phyloP scores from a whole-genome alignment of 176 grass and related monocot genomes.

The Cocos nucifera region DNA sequence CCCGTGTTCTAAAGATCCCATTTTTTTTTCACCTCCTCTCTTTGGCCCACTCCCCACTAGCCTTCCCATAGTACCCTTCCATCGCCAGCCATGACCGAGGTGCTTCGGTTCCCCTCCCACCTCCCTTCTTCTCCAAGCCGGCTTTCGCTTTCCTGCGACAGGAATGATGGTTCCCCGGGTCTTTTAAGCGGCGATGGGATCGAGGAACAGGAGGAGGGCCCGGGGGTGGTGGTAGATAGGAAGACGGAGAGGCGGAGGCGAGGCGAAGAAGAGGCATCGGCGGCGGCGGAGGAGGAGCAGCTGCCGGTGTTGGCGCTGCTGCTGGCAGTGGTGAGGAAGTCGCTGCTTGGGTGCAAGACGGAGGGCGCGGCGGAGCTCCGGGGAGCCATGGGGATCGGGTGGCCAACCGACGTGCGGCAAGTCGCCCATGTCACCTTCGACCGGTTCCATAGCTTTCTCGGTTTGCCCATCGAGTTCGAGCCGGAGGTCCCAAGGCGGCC shows the following conservation, averaged over 20 bases:
- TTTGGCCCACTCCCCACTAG: conserved; percentile 30
- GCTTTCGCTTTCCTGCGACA: conserved; percentile 3
- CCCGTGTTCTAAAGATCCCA: conserved; percentile 27
- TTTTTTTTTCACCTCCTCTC: conserved; percentile 1
- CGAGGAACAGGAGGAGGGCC: conserved; percentile 23
- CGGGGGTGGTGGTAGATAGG: conserved; percentile 13
- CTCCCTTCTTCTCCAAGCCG: conserved; percentile 20
- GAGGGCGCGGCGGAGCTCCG: conserved; percentile 10
- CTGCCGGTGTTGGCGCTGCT: conserved; percentile 75
- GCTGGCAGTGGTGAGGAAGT: conserved; percentile 64
- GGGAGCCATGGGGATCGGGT: conserved; percentile 79
- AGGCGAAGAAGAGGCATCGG: conserved; percentile 9
- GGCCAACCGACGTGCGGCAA: conserved; percentile 82
- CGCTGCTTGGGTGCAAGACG: conserved; percentile 53
- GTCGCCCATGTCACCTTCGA: conserved; percentile 96
- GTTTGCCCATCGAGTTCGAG: conserved; percentile 91
- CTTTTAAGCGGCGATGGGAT: conserved; percentile 35
- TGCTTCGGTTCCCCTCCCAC: conserved; percentile 36
- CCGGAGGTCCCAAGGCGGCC: conserved; percentile 72
- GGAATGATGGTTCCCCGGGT: conserved; percentile 25
- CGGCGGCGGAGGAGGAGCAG: conserved; percentile 29
- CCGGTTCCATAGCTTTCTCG: conserved; percentile 89
- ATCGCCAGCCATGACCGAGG: conserved; percentile 31
- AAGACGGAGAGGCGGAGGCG: conserved; percentile 11
- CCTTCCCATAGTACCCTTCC: not conserved